Percentiles rank a stretch among this genome's conserved stretches.
Conservation (phyloP, 352 stramenopile genomes). For the Pythium plurisporium region DNA sequence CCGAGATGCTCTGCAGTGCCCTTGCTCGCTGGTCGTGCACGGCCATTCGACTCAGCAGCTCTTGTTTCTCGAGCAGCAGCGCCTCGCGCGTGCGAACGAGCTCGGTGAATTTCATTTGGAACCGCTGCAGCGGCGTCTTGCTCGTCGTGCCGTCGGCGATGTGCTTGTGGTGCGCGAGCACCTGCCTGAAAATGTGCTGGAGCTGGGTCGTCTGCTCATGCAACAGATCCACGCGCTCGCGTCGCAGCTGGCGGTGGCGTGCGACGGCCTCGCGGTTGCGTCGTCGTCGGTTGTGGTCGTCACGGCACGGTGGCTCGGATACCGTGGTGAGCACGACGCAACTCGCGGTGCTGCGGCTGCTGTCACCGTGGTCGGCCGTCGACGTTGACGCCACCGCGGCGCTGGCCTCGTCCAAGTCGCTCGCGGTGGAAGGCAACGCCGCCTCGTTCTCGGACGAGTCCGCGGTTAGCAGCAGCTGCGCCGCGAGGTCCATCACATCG, state of each 20-base stretch:
- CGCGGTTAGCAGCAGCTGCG: too few relatives aligned
- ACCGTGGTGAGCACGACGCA: too few relatives aligned
- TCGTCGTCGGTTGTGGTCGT: background rate
- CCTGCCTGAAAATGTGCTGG: conserved; percentile 10
- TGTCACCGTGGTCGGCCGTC: too few relatives aligned
- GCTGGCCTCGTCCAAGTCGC: too few relatives aligned
- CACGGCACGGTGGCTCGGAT: too few relatives aligned
- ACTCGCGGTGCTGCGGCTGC: too few relatives aligned
- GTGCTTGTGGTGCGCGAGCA: conserved; percentile 20
- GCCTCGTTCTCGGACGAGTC: too few relatives aligned
- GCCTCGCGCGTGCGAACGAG: conserved; percentile 15
- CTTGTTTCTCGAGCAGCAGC: conserved; percentile 11
- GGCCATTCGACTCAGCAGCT: background rate
- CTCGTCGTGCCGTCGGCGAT: background rate
- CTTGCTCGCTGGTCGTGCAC: conserved; percentile 14
- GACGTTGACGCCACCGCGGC: background rate
- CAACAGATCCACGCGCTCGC: conserved; percentile 14
- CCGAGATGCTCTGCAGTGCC: conserved; percentile 19
- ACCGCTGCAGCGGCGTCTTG: background rate
- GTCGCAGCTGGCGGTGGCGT: conserved; percentile 16
- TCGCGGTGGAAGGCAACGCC: too few relatives aligned
- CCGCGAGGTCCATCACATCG: too few relatives aligned
- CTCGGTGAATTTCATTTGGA: conserved; percentile 11
- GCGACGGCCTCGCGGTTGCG: conserved; percentile 22
- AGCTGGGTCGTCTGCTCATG: conserved; percentile 12